These are phyloP conservation scores for Termitomyces sp. DNA, from an alignment of 768 basidiomycete species.

Conservation along the genomic window DNA sequence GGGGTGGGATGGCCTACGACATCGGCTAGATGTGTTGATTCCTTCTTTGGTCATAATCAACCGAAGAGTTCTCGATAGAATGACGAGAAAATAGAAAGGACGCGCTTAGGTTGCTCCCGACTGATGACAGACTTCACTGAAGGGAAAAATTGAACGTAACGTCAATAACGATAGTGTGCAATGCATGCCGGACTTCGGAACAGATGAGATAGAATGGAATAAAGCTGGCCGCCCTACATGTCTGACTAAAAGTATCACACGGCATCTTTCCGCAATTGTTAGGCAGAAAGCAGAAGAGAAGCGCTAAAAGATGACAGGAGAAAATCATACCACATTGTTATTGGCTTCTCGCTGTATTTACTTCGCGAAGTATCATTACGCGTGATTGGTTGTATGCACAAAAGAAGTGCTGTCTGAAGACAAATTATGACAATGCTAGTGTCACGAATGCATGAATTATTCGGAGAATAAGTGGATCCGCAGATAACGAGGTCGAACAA, in stretches of 20 bases:
- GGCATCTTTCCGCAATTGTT: not conserved
- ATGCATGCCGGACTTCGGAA: not conserved
- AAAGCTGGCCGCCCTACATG: too few relatives aligned
- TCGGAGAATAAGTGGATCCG: not conserved
- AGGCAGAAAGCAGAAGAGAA: not conserved
- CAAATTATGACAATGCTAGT: not conserved
- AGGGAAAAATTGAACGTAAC: not conserved
- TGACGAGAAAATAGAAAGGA: not conserved
- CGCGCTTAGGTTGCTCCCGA: not conserved
- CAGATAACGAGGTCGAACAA: not conserved
- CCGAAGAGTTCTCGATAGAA: not conserved
- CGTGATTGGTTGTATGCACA: not conserved
- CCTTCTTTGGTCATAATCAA: not conserved
- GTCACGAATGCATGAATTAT: not conserved
- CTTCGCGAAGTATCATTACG: not conserved
- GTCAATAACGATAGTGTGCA: not conserved
- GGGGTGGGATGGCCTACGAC: not conserved
- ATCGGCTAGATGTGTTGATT: not conserved
- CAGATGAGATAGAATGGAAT: not conserved
- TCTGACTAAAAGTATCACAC: not conserved
- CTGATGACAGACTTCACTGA: not conserved
- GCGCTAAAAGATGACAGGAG: not conserved
- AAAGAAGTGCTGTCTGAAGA: not conserved
- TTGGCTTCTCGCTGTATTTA: not conserved
- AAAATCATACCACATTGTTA: not conserved